Percentiles rank a stretch among this genome's conserved stretches.
Evolutionary conservation across 441 rosid genomes (phyloP).

Genomic region (Bocquillonia castaneifolia): DNA sequence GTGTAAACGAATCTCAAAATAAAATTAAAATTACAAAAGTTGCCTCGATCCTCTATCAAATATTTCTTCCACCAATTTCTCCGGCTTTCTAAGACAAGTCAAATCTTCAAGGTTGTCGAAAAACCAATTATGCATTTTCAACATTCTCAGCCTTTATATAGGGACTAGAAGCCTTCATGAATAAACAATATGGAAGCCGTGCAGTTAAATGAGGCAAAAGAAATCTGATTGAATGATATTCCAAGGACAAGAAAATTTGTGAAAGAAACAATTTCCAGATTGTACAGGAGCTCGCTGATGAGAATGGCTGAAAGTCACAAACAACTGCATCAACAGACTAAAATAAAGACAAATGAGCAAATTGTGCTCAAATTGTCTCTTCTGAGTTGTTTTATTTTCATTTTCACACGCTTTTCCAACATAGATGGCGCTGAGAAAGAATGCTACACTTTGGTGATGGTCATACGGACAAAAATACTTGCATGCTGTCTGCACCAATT

Average conservation of each 20-base stretch:
- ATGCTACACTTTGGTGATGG: slow-evolving; percentile 22
- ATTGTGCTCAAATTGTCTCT: slow-evolving; percentile 25
- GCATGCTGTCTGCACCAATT: slow-evolving; percentile 21
- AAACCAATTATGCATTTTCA: not conserved
- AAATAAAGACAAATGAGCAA: slow-evolving; percentile 18
- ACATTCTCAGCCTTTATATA: not conserved
- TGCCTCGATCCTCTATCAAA: not conserved
- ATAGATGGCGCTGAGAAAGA: slow-evolving; percentile 19
- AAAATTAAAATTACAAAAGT: slow-evolving; percentile 2
- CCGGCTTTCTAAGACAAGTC: not conserved
- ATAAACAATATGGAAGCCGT: not conserved
- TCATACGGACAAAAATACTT: slow-evolving; percentile 24
- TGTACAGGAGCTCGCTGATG: slow-evolving; percentile 13
- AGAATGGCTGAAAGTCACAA: slow-evolving; percentile 20
- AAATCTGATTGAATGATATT: slow-evolving; percentile 9
- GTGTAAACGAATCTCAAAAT: not conserved
- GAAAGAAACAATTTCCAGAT: slow-evolving; percentile 3
- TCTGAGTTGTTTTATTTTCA: slow-evolving; percentile 10
- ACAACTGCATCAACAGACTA: slow-evolving; percentile 11
- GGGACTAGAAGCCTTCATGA: not conserved
- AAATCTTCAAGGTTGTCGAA: not conserved
- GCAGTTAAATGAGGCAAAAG: not conserved
- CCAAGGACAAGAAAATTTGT: not conserved
- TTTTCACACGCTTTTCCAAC: slow-evolving; percentile 9
- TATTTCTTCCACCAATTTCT: not conserved